phyloP scores from a whole-genome alignment of 768 basidiomycete genomes.

The Mycena maculata region DNA sequence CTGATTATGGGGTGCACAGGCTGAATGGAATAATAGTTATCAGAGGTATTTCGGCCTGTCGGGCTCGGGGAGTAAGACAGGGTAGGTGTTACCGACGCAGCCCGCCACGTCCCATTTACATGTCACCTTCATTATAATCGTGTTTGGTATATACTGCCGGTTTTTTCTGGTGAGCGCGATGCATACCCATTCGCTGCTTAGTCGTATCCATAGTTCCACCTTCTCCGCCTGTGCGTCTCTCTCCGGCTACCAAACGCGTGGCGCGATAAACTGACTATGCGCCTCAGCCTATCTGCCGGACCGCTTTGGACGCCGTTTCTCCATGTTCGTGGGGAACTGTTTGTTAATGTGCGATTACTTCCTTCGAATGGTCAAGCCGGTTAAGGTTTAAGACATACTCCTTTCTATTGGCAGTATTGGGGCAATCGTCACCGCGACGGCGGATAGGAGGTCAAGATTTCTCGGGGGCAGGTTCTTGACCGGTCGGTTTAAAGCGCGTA shows the following conservation, averaged over 20 bases:
- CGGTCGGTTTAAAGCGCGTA: conserved; percentile 44
- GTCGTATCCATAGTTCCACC: conserved; percentile 48
- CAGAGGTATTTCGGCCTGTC: conserved; percentile 60
- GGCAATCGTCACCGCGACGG: conserved; percentile 61
- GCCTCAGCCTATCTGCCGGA: conserved; percentile 50
- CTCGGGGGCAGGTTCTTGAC: conserved; percentile 65
- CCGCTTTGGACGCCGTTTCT: conserved; percentile 59
- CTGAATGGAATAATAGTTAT: conserved; percentile 36
- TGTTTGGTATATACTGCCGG: conserved; percentile 64
- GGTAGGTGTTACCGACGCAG: background rate
- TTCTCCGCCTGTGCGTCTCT: conserved; percentile 53
- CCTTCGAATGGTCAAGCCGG: too few species aligned
- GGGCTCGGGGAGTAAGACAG: conserved; percentile 40
- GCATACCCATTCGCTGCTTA: conserved; percentile 6
- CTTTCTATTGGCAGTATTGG: conserved; percentile 50
- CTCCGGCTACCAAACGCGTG: background rate
- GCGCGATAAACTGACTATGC: background rate
- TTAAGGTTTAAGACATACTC: background rate
- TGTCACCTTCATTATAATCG: conserved; percentile 56
- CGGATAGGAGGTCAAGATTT: conserved; percentile 54
- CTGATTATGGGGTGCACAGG: background rate
- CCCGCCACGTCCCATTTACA: conserved; percentile 34
- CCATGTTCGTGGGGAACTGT: conserved; percentile 62
- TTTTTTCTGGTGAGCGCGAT: conserved; percentile 48
- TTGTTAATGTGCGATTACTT: conserved; percentile 53